Conservation (phyloP, 768 basidiomycete genomes). For the Tylopilus balloui region DNA sequence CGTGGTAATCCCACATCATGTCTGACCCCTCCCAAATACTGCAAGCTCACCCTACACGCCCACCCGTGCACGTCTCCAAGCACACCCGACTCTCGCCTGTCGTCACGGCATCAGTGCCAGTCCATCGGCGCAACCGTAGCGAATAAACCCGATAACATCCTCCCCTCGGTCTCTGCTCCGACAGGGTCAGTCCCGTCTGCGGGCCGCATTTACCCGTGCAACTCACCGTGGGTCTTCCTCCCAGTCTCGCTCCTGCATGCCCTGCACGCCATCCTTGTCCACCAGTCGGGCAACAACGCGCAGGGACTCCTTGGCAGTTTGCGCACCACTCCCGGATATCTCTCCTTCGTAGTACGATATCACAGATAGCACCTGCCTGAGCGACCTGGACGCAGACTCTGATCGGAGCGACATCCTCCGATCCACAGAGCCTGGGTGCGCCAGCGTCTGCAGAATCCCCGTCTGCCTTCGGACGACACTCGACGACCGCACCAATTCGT, state of each 20-base stretch:
- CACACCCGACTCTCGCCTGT: neutral
- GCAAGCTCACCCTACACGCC: conserved; percentile 21
- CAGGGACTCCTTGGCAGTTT: conserved; percentile 53
- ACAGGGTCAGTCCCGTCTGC: conserved; percentile 18
- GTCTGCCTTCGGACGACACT: conserved; percentile 45
- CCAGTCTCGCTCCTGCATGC: conserved; percentile 28
- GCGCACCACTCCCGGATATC: conserved; percentile 39
- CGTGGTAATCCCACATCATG: conserved; percentile 18
- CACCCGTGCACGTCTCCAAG: neutral
- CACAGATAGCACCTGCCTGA: conserved; percentile 41
- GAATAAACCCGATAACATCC: conserved; percentile 50
- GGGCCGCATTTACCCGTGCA: neutral
- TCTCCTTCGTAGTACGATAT: conserved; percentile 54
- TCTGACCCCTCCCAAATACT: conserved; percentile 24
- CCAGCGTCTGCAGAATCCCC: conserved; percentile 40
- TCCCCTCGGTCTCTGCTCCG: conserved; percentile 40
- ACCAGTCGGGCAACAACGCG: conserved; percentile 55
- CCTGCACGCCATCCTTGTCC: conserved; percentile 56
- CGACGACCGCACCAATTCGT: conserved; percentile 60
- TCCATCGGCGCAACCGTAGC: conserved; percentile 52
- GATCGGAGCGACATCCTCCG: conserved; percentile 25
- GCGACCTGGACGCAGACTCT: conserved; percentile 35
- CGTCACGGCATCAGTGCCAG: conserved; percentile 49
- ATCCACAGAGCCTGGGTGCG: conserved; percentile 26
- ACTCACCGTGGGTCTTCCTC: conserved; percentile 48